phyloP scores from a whole-genome alignment of 495 filamentous ascomycete species.

The Aspergillus cristatus region DNA sequence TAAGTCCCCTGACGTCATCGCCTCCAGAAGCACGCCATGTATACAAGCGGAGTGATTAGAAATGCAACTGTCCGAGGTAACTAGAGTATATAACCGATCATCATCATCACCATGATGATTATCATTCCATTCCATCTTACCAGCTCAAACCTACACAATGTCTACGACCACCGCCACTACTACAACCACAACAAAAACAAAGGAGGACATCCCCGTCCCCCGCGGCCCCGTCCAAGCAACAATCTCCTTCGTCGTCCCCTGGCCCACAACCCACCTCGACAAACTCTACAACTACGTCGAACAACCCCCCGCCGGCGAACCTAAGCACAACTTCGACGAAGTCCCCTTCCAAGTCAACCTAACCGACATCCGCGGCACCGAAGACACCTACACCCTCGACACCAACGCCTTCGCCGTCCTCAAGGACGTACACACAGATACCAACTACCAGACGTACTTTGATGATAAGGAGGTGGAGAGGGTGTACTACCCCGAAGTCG shows the following conservation, averaged over 20 bases:
- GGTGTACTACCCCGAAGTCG: constrained; percentile 79
- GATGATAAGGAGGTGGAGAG: constrained; percentile 53
- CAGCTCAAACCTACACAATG: constrained; percentile 1
- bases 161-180: constrained; percentile 5
- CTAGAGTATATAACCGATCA: not conserved
- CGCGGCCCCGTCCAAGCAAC: constrained; percentile 49
- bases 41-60: too few relatives aligned
- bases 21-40: too few relatives aligned
- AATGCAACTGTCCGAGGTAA: too few relatives aligned
- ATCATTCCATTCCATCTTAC: too few relatives aligned
- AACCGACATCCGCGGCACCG: constrained; percentile 57
- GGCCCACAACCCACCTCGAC: constrained; percentile 51
- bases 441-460: constrained; percentile 48
- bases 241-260: constrained; percentile 60
- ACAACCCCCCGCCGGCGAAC: constrained; percentile 46
- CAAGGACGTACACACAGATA: constrained; percentile 36
- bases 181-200: not conserved
- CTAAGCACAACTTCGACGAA: constrained; percentile 52
- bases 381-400: constrained; percentile 57
- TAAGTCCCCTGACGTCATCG: too few relatives aligned
- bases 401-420: constrained; percentile 60
- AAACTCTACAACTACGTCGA: constrained; percentile 65
- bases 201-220: constrained; percentile 37
- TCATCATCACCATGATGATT: too few relatives aligned
- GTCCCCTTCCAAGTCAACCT: constrained; percentile 39